These are phyloP conservation scores for Clarireedia paspali DNA, from an alignment of 2,329 filamentous ascomycete genomes.

Conservation along the genomic window DNA sequence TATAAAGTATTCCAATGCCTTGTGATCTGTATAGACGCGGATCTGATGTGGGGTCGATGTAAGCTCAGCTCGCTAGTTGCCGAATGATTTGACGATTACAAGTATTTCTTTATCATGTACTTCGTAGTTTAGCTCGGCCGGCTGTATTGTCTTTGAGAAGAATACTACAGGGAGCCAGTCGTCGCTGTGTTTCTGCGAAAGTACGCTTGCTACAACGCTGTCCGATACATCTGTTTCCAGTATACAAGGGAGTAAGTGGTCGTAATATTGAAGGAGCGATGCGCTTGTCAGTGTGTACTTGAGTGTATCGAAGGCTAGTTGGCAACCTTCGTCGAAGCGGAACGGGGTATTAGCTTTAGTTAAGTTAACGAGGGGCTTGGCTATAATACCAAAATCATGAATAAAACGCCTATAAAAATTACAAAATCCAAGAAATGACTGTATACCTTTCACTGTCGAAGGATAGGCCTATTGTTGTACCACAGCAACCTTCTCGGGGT, in stretches of 20 bases:
- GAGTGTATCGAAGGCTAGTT: background rate
- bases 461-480: background rate
- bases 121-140: constrained; percentile 26
- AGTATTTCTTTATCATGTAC: constrained; percentile 29
- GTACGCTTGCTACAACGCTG: constrained; percentile 5
- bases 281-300: background rate
- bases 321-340: background rate
- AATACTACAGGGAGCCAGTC: constrained; percentile 15
- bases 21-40: background rate
- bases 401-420: constrained; percentile 15
- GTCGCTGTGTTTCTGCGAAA: constrained; percentile 2
- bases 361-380: background rate
- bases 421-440: constrained; percentile 5
- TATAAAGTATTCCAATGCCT: constrained; percentile 13
- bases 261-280: background rate
- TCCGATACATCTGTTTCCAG: constrained; percentile 10
- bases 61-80: constrained; percentile 6
- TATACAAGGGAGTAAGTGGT: background rate
- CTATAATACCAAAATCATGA: constrained; percentile 1
- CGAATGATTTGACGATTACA: constrained; percentile 20
- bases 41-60: background rate
- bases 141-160: constrained; percentile 20
- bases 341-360: background rate
- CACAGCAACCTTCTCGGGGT: background rate
- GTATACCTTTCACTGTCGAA: background rate